Conservation (phyloP, 805 yeast genomes). For the Wickerhamia fluorescens region DNA sequence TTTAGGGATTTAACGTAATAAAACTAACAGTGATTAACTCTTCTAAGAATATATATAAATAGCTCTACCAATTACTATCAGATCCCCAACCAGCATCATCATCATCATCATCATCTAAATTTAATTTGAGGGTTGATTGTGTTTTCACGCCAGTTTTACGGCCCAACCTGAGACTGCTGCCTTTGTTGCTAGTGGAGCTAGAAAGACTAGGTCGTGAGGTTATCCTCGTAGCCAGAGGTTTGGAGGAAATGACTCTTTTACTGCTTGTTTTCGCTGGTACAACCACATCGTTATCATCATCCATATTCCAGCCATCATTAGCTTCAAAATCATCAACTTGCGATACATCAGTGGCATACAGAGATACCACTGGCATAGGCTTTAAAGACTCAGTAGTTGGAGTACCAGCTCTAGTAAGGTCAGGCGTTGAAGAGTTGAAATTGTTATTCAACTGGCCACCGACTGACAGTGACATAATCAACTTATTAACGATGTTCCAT, state of each 20-base stretch:
- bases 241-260: no score
- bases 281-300: constrained; percentile 8
- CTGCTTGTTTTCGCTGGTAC: constrained; percentile 1
- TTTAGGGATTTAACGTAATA: no score
- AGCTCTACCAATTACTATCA: constrained; percentile 7
- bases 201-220: no score
- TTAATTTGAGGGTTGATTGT: constrained; percentile 20
- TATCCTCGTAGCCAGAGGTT: no score
- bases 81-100: constrained; percentile 25
- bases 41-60: background rate
- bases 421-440: constrained; percentile 32
- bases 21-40: no score
- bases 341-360: constrained; percentile 12
- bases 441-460: constrained; percentile 31
- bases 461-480: constrained; percentile 22
- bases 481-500: constrained; percentile 31
- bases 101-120: constrained; percentile 16
- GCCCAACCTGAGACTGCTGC: no score
- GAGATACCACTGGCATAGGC: constrained; percentile 3
- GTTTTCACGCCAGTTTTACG: no score
- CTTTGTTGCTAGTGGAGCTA: constrained; percentile 17
- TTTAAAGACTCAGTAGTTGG: constrained; percentile 13
- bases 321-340: constrained; percentile 10
- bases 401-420: constrained; percentile 21
- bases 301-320: constrained; percentile 18